phyloP scores from a whole-genome alignment of 2,329 filamentous ascomycete genomes.

The Epichloe gansuensis region DNA sequence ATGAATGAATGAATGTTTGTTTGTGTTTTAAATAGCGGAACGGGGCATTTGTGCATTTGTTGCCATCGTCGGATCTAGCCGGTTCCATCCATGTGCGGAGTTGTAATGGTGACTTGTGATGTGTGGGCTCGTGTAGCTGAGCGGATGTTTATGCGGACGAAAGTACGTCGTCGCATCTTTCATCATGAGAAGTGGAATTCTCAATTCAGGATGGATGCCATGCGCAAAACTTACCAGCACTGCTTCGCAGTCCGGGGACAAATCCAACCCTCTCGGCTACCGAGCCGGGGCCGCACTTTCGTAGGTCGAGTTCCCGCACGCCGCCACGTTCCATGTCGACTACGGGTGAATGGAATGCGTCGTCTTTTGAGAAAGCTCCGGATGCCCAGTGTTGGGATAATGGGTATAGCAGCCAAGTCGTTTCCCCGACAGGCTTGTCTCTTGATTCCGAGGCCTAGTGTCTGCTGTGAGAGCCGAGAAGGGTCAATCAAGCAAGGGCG shows the following conservation, averaged over 20 bases:
- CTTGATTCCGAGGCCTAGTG: no score
- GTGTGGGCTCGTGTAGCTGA: no score
- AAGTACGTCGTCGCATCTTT: not conserved
- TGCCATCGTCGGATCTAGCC: no score
- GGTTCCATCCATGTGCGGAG: not conserved
- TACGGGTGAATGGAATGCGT: not conserved
- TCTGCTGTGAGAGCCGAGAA: no score
- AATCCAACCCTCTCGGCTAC: constrained; percentile 42
- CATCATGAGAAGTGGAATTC: not conserved
- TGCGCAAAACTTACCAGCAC: constrained; percentile 37
- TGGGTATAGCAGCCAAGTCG: no score
- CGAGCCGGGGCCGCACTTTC: constrained; percentile 31
- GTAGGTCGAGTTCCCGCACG: constrained; percentile 38
- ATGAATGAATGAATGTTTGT: no score
- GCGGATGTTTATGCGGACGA: not conserved
- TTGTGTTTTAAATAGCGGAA: no score
- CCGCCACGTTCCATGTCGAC: constrained; percentile 13
- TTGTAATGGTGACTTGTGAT: not conserved
- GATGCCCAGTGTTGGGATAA: not conserved
- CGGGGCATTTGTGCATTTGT: no score
- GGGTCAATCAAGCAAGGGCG: no score
- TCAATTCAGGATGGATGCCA: not conserved
- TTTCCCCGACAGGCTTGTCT: no score
- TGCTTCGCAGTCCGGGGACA: constrained; percentile 45
- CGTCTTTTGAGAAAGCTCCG: not conserved